Base-by-base conservation (phyloP, 805 yeast species). In the Pichia membranifaciens region DNA sequence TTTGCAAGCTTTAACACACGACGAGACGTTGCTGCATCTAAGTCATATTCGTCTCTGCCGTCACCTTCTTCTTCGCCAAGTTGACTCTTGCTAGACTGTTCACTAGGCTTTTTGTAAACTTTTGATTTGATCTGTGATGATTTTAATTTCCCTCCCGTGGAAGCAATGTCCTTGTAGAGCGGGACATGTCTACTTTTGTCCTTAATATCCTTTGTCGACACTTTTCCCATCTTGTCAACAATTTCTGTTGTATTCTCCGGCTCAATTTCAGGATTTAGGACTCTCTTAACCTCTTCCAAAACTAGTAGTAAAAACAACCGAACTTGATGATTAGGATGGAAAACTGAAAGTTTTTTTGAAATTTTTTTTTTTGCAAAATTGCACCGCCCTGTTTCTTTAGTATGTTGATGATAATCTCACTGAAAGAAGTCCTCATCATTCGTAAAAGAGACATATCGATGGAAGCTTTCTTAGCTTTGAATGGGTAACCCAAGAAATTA, bases 1-100 rank as follows among this genome's bases (percentile, higher is more conserved):
- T 78, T 82, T 17, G 99, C 99, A 52, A 93, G 73, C 62, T 85
- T 87, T 55, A 93, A 72, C 65, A 93, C 90, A 67, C 80, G 87
- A 65, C 95, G 75, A 1, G 97, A 87, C 28, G 87, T 70, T 17
- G 79, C 72, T 17, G 97, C 85, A 69, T 91, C 96, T 35, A 93
- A 73, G 56, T 69, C 83, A 38, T 75, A 81, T 41, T 82, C 89
- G 22, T 74, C 82, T 33, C 72, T 68, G 49, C 72, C 75, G 12
- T 73, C 78, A 13, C 62, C 70, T 25, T 65, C 71, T 45, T 67
- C 70, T 34, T 68, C 62, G 20, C 69, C 66, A 35, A 67, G 61
- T n/a, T 51, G 48, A 33, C 47, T 52, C 45, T 53, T 54, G 18
- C 43, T 18, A 29, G 35, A 33, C 36, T 28, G 35, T 12, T 12